phyloP scores from a whole-genome alignment of 352 stramenopile species.

The Phytophthora kernoviae region DNA sequence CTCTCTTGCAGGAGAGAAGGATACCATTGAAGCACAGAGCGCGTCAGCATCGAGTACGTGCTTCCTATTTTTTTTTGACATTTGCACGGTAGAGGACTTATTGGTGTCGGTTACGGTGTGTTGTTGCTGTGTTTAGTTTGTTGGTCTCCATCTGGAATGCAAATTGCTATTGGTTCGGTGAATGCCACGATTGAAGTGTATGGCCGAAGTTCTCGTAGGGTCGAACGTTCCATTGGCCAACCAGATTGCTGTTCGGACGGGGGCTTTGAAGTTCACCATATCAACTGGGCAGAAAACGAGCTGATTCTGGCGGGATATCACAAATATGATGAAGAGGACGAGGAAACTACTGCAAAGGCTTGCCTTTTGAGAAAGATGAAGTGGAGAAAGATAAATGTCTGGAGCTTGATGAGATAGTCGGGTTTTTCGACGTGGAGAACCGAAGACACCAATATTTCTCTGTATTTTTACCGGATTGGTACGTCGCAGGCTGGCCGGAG shows the following conservation, averaged over 20 bases:
- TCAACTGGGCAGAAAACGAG: slow-evolving; percentile 77
- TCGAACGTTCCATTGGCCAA: slow-evolving; percentile 38
- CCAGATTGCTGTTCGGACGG: slow-evolving; percentile 43
- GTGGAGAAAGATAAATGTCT: slow-evolving; percentile 45
- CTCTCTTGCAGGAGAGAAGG: slow-evolving; percentile 29
- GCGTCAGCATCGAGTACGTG: slow-evolving; percentile 35
- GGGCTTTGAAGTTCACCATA: slow-evolving; percentile 55
- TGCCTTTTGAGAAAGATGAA: slow-evolving; percentile 57
- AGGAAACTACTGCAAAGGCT: slow-evolving; percentile 55
- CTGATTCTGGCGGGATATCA: slow-evolving; percentile 68
- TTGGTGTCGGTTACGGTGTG: background rate
- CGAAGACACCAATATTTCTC: slow-evolving; percentile 72
- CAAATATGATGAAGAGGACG: slow-evolving; percentile 52
- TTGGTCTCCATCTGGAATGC: slow-evolving; percentile 54
- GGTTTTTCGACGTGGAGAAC: slow-evolving; percentile 61
- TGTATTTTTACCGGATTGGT: slow-evolving; percentile 66
- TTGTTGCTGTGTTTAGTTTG: slow-evolving; percentile 30
- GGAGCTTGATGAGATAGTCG: slow-evolving; percentile 67
- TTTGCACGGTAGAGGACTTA: background rate
- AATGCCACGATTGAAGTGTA: slow-evolving; percentile 46
- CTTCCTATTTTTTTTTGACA: background rate
- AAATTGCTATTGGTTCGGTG: slow-evolving; percentile 48
- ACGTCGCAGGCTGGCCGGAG: slow-evolving; percentile 4
- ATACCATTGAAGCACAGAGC: slow-evolving; percentile 19
- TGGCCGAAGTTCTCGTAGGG: slow-evolving; percentile 25